These are phyloP conservation scores for Anthoceros angustus DNA, from an alignment of 225 moss, liverwort and hornwort genomes.

Conservation along the genomic window DNA sequence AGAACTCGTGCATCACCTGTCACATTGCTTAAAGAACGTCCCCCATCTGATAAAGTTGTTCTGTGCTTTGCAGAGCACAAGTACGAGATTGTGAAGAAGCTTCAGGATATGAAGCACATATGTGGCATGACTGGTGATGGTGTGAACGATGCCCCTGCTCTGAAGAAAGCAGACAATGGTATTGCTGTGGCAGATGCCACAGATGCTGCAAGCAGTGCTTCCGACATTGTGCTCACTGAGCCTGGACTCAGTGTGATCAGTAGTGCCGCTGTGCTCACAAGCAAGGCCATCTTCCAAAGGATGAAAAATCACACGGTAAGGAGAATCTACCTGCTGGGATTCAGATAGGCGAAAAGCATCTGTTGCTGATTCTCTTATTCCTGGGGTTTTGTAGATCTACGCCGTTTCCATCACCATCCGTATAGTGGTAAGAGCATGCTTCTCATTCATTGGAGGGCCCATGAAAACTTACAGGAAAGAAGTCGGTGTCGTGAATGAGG, in stretches of 20 bases:
- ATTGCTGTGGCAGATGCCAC: constrained; percentile 26
- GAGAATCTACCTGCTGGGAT: neutral
- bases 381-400: neutral
- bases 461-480: no score
- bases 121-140: constrained; percentile 30
- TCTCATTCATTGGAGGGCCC: no score
- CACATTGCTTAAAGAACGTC: neutral
- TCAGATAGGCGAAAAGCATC: neutral
- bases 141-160: constrained; percentile 21
- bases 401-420: constrained; percentile 3
- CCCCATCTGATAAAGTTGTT: neutral
- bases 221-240: constrained; percentile 25
- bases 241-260: constrained; percentile 26
- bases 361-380: neutral
- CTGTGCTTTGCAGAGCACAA: constrained; percentile 12
- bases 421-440: neutral
- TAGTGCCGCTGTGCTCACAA: constrained; percentile 20
- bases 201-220: constrained; percentile 22
- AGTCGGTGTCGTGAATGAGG: no score
- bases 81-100: constrained; percentile 18
- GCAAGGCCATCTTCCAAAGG: constrained; percentile 22
- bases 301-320: constrained; percentile 29
- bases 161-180: constrained; percentile 36
- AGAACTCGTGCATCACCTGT: neutral
- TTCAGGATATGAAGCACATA: constrained; percentile 18